phyloP scores from a whole-genome alignment of 2,329 filamentous ascomycete genomes.

The Orbilia oligospora region DNA sequence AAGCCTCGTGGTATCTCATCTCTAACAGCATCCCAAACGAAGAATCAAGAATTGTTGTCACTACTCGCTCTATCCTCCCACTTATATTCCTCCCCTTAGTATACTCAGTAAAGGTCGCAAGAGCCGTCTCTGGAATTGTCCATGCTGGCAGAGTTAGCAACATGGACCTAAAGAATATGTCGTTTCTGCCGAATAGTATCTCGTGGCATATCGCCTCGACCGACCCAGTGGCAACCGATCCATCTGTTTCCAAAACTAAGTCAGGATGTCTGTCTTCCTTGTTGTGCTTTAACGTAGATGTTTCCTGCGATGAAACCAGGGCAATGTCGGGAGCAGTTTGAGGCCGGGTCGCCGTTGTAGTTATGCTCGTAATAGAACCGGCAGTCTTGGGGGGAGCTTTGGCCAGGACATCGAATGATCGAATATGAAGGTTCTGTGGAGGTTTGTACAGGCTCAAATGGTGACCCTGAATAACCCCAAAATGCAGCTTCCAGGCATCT shows the following conservation, averaged over 20 bases:
- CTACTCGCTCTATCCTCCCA: constrained; percentile 59
- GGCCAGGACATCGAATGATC: constrained; percentile 63
- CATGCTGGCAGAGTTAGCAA: constrained; percentile 64
- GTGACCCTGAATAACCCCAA: constrained; percentile 63
- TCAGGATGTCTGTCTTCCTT: constrained; percentile 64
- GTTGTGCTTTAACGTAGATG: constrained; percentile 63
- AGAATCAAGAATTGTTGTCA: constrained; percentile 62
- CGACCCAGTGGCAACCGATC: constrained; percentile 62
- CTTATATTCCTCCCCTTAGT: constrained; percentile 57
- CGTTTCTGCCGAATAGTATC: constrained; percentile 63
- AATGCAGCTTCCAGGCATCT: constrained; percentile 64
- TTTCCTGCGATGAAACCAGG: constrained; percentile 43
- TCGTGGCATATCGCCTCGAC: constrained; percentile 65
- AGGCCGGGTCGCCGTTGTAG: constrained; percentile 58
- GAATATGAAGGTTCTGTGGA: constrained; percentile 63
- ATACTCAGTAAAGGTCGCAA: constrained; percentile 64
- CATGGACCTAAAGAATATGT: constrained; percentile 62
- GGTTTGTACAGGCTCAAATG: constrained; percentile 64
- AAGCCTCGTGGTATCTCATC: constrained; percentile 63
- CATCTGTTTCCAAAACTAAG: constrained; percentile 62
- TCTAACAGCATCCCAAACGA: constrained; percentile 64
- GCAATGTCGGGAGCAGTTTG: constrained; percentile 64
- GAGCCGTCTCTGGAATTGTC: constrained; percentile 63
- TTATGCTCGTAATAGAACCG: constrained; percentile 3
- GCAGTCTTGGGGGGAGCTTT: constrained; percentile 59